A percentile compares a stretch with the other conserved stretches of the same genome.
phyloP scores from a whole-genome alignment of 2,329 filamentous ascomycete species.

The Aaosphaeria arxii region DNA sequence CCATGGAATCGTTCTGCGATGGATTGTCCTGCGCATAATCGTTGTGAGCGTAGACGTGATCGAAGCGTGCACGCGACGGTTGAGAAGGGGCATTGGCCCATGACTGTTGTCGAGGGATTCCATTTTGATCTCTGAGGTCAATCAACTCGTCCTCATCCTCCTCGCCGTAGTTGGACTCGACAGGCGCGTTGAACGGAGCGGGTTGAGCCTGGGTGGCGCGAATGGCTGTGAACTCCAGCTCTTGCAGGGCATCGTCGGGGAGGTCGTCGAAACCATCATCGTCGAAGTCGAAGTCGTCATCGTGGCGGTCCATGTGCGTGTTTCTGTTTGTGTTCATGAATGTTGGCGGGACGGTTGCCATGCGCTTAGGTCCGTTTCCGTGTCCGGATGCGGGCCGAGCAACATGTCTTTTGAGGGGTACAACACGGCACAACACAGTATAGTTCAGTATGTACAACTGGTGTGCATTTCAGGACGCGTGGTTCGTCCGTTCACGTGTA shows the following conservation, averaged over 20 bases:
- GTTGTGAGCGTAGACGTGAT: background rate
- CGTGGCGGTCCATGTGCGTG: constrained; percentile 26
- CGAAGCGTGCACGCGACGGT: background rate
- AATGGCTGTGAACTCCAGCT: constrained; percentile 45
- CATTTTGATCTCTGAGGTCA: constrained; percentile 35
- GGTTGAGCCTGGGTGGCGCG: constrained; percentile 38
- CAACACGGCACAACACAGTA: no score
- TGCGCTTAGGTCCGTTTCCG: no score
- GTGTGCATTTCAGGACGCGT: no score
- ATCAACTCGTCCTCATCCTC: constrained; percentile 43
- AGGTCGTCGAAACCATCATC: constrained; percentile 47
- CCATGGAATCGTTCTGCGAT: constrained; percentile 35
- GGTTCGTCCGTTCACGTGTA: no score
- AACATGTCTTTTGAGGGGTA: no score
- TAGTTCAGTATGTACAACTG: no score
- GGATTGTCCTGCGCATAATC: background rate
- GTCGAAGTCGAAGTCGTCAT: constrained; percentile 44
- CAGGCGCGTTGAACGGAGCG: background rate
- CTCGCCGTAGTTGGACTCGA: constrained; percentile 41
- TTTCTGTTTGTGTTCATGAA: constrained; percentile 1
- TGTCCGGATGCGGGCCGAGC: no score
- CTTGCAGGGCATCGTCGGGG: constrained; percentile 42
- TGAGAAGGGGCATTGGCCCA: background rate
- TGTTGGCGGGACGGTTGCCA: background rate
- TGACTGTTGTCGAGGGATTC: background rate